These are phyloP conservation scores for Phytopythium montanum DNA, from an alignment of 352 stramenopile genomes.

Conservation along the genomic window DNA sequence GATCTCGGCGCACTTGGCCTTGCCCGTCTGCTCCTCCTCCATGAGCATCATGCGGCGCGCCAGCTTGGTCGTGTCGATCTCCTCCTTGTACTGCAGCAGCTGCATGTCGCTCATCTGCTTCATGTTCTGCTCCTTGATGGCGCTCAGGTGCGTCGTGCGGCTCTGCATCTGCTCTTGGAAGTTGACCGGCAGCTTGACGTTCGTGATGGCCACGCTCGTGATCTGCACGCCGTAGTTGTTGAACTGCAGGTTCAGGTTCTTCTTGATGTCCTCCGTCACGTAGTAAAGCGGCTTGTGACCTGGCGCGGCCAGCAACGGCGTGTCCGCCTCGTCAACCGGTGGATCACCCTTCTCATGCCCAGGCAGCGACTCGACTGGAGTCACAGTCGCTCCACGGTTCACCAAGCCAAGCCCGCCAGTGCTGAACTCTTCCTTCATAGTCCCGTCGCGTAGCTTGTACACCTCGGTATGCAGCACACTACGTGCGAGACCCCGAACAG, in stretches of 20 bases:
- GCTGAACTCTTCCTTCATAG: constrained; percentile 60
- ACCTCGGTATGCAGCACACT: constrained; percentile 88
- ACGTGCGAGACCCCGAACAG: constrained; percentile 72
- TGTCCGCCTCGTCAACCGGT: neutral
- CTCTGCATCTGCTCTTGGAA: constrained; percentile 71
- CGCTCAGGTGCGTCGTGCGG: constrained; percentile 59
- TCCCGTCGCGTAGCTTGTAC: constrained; percentile 77
- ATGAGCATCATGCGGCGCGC: constrained; percentile 50
- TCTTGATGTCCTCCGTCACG: constrained; percentile 69
- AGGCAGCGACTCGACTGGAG: neutral
- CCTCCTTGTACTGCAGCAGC: constrained; percentile 55
- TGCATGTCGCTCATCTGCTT: constrained; percentile 80
- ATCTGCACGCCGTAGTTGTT: constrained; percentile 75
- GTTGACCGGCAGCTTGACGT: constrained; percentile 52
- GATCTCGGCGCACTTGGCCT: constrained; percentile 45
- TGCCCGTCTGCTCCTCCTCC: constrained; percentile 61
- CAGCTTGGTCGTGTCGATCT: constrained; percentile 53
- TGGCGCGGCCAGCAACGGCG: constrained; percentile 4
- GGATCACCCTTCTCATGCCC: neutral
- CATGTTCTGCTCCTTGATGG: constrained; percentile 76
- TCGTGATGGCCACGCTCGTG: constrained; percentile 68
- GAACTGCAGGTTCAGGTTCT: constrained; percentile 72
- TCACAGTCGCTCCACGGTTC: constrained; percentile 9
- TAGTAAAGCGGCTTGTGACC: constrained; percentile 26
- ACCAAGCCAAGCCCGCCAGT: constrained; percentile 34